These are phyloP conservation scores for Suillus brevipes DNA, from an alignment of 768 basidiomycete species.

Conservation along the genomic window DNA sequence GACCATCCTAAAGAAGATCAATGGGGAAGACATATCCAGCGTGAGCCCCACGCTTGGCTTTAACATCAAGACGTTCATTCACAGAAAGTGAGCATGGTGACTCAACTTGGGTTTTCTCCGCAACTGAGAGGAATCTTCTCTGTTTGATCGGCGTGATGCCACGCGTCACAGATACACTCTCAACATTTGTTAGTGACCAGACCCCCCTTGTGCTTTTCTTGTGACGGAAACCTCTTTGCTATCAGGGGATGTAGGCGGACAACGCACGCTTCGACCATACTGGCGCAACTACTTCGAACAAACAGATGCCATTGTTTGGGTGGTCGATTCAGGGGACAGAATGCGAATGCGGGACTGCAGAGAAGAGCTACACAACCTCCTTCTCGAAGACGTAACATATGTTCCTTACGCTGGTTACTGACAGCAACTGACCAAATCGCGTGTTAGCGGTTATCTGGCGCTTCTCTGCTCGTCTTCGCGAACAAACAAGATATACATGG, in stretches of 20 bases:
- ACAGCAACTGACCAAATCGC: neutral
- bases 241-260: slow-evolving; percentile 97
- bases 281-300: slow-evolving; percentile 99
- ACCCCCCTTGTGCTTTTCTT: slow-evolving; percentile 1
- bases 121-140: slow-evolving; percentile 24
- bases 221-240: slow-evolving; percentile 73
- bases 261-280: slow-evolving; percentile 92
- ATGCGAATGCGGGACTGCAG: slow-evolving; percentile 90
- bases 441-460: slow-evolving; percentile 85
- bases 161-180: slow-evolving; percentile 38
- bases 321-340: slow-evolving; percentile 93
- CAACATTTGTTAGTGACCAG: slow-evolving; percentile 39
- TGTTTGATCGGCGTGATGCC: slow-evolving; percentile 21
- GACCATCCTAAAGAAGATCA: slow-evolving; percentile 93
- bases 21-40: slow-evolving; percentile 83
- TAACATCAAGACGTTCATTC: slow-evolving; percentile 96
- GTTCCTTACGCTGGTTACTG: neutral
- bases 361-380: slow-evolving; percentile 79
- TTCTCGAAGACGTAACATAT: slow-evolving; percentile 84
- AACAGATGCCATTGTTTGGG: slow-evolving; percentile 98
- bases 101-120: slow-evolving; percentile 22
- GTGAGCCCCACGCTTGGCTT: slow-evolving; percentile 96
- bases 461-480: slow-evolving; percentile 92
- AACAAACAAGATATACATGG: slow-evolving; percentile 97
- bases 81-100: slow-evolving; percentile 68